phyloP scores from a whole-genome alignment of 345 rosid genomes.

The Citrus unshiu region DNA sequence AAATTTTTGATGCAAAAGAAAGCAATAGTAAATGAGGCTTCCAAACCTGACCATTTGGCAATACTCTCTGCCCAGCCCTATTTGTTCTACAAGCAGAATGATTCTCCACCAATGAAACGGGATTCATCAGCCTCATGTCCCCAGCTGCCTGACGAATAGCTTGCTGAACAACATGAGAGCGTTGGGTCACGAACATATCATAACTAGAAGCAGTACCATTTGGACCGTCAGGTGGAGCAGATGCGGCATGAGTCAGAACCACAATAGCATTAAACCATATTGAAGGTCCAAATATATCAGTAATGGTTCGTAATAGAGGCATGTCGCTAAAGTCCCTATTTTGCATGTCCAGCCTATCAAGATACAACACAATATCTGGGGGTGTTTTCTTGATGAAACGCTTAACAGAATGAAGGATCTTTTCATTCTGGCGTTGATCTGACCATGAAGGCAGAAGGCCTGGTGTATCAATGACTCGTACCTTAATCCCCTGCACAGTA shows the following conservation, averaged over 20 bases:
- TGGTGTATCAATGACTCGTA: conserved; percentile 96
- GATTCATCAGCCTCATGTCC: conserved; percentile 99
- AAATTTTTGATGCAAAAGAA: conserved; percentile 97
- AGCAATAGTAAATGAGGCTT: conserved; percentile 94
- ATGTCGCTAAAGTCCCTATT: conserved; percentile 91
- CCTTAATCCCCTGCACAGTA: conserved; percentile 94
- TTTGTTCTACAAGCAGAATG: conserved; percentile 98
- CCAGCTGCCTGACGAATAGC: conserved; percentile 99
- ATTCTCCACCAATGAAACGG: conserved; percentile 94
- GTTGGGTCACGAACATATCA: conserved; percentile 97
- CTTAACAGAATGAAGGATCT: conserved; percentile 80
- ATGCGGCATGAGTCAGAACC: conserved; percentile 97
- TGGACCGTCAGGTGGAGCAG: conserved; percentile 99
- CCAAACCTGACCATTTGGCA: conserved; percentile 99
- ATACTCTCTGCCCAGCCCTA: conserved; percentile 94
- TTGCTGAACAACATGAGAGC: conserved; percentile 92
- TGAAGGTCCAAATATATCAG: conserved; percentile 87
- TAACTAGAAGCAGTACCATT: conserved; percentile 92
- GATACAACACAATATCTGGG: conserved; percentile 96
- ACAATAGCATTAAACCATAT: conserved; percentile 99
- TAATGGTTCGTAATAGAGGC: conserved; percentile 93
- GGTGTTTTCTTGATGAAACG: conserved; percentile 79
- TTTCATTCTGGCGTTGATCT: conserved; percentile 90
- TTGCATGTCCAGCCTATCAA: conserved; percentile 95
- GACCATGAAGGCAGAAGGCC: conserved; percentile 95